Evolutionary conservation across 305 asterid species (phyloP).

Genomic region (Fraxinus sp.): DNA sequence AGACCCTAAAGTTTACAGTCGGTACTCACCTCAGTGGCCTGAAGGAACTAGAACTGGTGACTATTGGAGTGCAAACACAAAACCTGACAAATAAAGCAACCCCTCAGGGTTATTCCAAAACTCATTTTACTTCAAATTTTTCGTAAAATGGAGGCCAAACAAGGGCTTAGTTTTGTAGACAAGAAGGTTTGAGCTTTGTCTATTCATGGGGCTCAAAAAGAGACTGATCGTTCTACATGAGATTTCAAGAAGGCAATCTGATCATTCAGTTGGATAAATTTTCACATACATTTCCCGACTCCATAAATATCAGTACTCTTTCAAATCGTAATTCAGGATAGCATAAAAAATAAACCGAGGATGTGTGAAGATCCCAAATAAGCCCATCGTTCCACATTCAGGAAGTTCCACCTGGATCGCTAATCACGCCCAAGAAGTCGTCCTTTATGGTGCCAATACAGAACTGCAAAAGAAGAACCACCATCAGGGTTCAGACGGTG

Average conservation of each 20-base stretch:
- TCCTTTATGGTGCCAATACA: slow-evolving; percentile 87
- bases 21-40: too few species aligned
- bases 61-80: too few species aligned
- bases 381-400: slow-evolving; percentile 21
- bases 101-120: too few species aligned
- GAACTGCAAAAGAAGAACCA: slow-evolving; percentile 49
- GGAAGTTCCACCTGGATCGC: slow-evolving; percentile 60
- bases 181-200: background rate
- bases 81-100: too few species aligned
- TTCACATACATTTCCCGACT: background rate
- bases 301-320: background rate
- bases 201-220: background rate
- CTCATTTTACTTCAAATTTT: too few species aligned
- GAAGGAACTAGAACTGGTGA: too few species aligned
- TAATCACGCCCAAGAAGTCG: slow-evolving; percentile 78
- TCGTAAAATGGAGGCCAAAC: too few species aligned
- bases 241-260: background rate
- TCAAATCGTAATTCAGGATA: background rate
- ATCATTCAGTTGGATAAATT: background rate
- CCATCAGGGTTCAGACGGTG: background rate
- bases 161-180: too few species aligned
- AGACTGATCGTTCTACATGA: background rate
- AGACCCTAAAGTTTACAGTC: too few species aligned
- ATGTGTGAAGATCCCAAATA: background rate
- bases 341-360: background rate